Conservation (phyloP, 345 rosid genomes). For the Linum usitatissimum region DNA sequence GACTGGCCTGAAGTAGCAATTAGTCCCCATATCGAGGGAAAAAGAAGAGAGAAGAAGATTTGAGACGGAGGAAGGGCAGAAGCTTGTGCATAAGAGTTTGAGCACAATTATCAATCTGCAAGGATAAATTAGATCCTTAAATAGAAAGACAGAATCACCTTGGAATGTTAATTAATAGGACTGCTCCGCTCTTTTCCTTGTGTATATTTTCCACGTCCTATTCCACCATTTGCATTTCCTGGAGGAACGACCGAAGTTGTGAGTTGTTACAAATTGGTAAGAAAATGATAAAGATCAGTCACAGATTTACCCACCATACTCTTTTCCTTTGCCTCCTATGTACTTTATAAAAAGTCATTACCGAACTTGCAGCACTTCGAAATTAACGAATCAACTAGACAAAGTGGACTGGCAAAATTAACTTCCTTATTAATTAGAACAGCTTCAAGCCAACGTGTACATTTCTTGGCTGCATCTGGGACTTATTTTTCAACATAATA, state of each 20-base stretch:
- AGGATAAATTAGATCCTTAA: not conserved
- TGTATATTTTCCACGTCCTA: constrained; percentile 85
- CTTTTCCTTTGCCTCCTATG: no score
- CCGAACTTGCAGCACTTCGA: no score
- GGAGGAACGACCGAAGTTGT: no score
- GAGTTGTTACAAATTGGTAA: not conserved
- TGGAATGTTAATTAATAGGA: not conserved
- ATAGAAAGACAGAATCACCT: not conserved
- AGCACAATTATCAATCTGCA: no score
- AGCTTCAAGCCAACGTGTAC: not conserved
- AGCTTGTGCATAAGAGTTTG: no score
- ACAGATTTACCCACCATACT: no score
- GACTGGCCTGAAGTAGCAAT: not conserved
- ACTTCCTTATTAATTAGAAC: not conserved
- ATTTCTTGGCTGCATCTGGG: not conserved
- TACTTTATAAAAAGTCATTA: no score
- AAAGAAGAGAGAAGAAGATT: not conserved
- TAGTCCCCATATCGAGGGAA: not conserved
- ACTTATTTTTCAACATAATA: not conserved
- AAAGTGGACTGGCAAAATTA: not conserved
- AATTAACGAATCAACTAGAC: not conserved
- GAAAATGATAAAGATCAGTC: not conserved
- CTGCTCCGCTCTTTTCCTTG: no score
- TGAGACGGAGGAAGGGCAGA: not conserved
- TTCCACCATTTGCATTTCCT: not conserved